Base-by-base conservation (phyloP, 176 grass and related monocot species). In the Avena sativa region DNA sequence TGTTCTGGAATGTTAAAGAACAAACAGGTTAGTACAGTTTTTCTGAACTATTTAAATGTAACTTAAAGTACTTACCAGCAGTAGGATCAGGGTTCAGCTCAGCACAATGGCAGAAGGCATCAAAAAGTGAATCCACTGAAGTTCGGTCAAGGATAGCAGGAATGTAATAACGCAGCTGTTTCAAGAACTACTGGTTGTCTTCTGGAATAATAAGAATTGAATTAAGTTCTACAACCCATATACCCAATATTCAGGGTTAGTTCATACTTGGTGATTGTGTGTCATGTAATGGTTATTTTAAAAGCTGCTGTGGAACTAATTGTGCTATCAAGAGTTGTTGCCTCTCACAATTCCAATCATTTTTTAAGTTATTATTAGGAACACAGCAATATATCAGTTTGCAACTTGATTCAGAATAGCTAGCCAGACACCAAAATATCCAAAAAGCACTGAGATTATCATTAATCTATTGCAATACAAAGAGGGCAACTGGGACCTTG, bases 1-100 rank as follows among this genome's bases (percentile, higher is more conserved):
- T 43, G 6, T 79, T 87, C 97, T 93, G 84, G 68, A 92, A 78
- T 77, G 71, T 74, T 80, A 81, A 62, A 92, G 20, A 72, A 30
- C 26, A 83, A 6, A 84, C 9, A 50, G 23, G 36, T 53, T 43
- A 57, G n/a, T 12, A 66, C 14, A 83, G 23, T 34, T 32, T 30
- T 75, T 32, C 74, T 55, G 49, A 53, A 19, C 21, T 73, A 17
- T 28, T 11, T 65, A 2, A 77, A 6, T 58, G 38, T 12, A 81
- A 60, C n/a, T 43, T 43, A 60, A 16, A 84, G 70, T 67, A 59
- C 84, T 84, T 89, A 99, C 97, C 94, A 87, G 92, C 85, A 92
- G 81, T 94, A 75, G 92, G 94, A 79, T 94, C 94, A 78, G 97
- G 92, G 80, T 99, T 99, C 67, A 99, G 78, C 89, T 96, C 97